These are phyloP conservation scores for Datura wrightii DNA, from an alignment of 257 asterid species.

Conservation along the genomic window DNA sequence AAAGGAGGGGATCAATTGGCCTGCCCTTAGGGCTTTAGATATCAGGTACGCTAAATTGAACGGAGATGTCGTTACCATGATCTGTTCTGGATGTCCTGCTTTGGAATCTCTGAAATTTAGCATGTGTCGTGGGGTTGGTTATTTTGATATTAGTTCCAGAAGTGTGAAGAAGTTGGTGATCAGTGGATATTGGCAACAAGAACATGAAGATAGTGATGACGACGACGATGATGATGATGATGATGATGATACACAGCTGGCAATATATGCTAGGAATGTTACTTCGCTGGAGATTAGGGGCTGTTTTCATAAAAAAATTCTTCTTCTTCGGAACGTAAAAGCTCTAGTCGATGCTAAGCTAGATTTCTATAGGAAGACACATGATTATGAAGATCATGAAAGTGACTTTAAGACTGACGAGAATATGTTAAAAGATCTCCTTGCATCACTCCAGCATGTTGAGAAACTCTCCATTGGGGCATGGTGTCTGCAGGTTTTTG, in stretches of 20 bases:
- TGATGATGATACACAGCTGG: neutral
- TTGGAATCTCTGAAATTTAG: conserved; percentile 16
- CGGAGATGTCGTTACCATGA: neutral
- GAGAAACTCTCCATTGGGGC: conserved; percentile 21
- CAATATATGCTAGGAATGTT: neutral
- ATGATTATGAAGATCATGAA: neutral
- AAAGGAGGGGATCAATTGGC: neutral
- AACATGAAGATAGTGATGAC: neutral
- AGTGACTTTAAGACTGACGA: neutral
- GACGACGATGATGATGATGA: neutral
- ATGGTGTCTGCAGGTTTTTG: conserved; percentile 29
- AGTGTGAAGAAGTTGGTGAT: conserved; percentile 30
- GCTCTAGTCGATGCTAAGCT: conserved; percentile 18
- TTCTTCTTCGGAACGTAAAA: neutral
- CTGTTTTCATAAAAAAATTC: neutral
- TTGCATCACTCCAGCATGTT: neutral
- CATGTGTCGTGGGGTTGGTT: conserved; percentile 10
- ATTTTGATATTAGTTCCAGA: neutral
- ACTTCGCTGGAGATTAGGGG: conserved; percentile 15
- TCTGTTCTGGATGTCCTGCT: conserved; percentile 25
- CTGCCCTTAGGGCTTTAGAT: neutral
- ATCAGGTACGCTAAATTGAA: conserved; percentile 21
- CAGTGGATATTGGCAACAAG: neutral
- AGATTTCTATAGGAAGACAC: conserved; percentile 20
- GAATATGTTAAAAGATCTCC: conserved; percentile 10